Conservation (phyloP, 1,284 basidiomycete species). For the Phellopilus nigrolimitatus region DNA sequence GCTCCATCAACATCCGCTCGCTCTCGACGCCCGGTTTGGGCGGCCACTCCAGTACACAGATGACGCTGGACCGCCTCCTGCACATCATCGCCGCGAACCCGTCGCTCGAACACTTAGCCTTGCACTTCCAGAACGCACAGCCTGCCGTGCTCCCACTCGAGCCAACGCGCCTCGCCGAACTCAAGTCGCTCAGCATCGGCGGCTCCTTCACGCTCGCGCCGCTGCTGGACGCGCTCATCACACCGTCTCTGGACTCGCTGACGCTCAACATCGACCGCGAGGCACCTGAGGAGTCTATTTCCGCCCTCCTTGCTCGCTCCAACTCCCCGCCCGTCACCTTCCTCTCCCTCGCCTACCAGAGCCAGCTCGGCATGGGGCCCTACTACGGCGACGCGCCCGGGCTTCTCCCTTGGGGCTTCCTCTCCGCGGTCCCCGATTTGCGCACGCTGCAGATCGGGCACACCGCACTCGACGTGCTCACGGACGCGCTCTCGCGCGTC, state of each 20-base stretch:
- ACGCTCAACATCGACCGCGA: slow-evolving; percentile 66
- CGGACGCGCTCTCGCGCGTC: slow-evolving; percentile 49
- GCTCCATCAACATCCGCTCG: slow-evolving; percentile 41
- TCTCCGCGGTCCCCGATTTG: slow-evolving; percentile 43
- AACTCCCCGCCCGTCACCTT: slow-evolving; percentile 47
- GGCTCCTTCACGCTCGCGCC: slow-evolving; percentile 60
- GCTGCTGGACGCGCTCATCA: slow-evolving; percentile 55
- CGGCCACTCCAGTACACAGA: slow-evolving; percentile 39
- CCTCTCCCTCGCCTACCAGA: slow-evolving; percentile 53
- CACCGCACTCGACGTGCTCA: slow-evolving; percentile 54
- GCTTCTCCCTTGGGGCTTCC: slow-evolving; percentile 46
- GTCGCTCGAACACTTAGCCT: slow-evolving; percentile 46
- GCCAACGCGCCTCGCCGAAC: slow-evolving; percentile 39
- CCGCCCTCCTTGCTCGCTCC: slow-evolving; percentile 52
- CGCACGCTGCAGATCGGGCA: slow-evolving; percentile 56
- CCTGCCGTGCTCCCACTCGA: slow-evolving; percentile 57
- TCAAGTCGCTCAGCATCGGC: slow-evolving; percentile 53
- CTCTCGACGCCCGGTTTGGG: slow-evolving; percentile 28
- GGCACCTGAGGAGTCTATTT: slow-evolving; percentile 56
- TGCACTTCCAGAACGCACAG: slow-evolving; percentile 56
- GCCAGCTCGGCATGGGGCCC: slow-evolving; percentile 28
- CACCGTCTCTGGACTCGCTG: slow-evolving; percentile 51
- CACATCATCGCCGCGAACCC: slow-evolving; percentile 55
- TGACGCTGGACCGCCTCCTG: slow-evolving; percentile 61
- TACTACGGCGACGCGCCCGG: slow-evolving; percentile 32